These are phyloP conservation scores for Annona squamosa DNA, from an alignment of 164 flowering plant species.

Conservation along the genomic window DNA sequence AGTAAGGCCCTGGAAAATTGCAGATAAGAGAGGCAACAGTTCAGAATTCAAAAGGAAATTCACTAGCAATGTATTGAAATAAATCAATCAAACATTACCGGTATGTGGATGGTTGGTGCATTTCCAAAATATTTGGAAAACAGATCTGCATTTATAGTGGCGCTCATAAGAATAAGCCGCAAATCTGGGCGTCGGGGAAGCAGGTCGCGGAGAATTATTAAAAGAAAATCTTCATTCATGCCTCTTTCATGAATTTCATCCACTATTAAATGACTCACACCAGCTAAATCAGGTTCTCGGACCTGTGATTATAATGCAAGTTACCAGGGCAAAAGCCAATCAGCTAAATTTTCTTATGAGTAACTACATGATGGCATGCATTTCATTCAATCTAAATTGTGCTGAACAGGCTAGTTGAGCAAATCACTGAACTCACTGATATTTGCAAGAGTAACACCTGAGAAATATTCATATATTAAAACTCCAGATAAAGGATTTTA, in stretches of 20 bases:
- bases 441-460: too few species aligned
- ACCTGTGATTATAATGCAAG: constrained; percentile 43
- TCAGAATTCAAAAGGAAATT: neutral
- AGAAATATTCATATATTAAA: too few species aligned
- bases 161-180: constrained; percentile 91
- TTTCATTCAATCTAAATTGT: too few species aligned
- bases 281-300: constrained; percentile 68
- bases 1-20: constrained; percentile 54
- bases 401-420: too few species aligned
- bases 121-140: constrained; percentile 85
- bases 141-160: constrained; percentile 88
- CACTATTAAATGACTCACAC: constrained; percentile 84
- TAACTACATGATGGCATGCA: too few species aligned
- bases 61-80: neutral
- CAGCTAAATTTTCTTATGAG: too few species aligned
- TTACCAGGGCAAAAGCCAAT: neutral
- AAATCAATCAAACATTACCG: constrained; percentile 34
- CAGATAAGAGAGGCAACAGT: neutral
- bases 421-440: too few species aligned
- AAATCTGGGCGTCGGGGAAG: constrained; percentile 88
- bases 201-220: constrained; percentile 82
- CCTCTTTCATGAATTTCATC: constrained; percentile 99
- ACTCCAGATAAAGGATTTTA: too few species aligned
- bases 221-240: constrained; percentile 90
- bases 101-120: constrained; percentile 86